Evolutionary conservation across 2,329 filamentous ascomycete species (phyloP).

Genomic region (Verticillium alfalfae): DNA sequence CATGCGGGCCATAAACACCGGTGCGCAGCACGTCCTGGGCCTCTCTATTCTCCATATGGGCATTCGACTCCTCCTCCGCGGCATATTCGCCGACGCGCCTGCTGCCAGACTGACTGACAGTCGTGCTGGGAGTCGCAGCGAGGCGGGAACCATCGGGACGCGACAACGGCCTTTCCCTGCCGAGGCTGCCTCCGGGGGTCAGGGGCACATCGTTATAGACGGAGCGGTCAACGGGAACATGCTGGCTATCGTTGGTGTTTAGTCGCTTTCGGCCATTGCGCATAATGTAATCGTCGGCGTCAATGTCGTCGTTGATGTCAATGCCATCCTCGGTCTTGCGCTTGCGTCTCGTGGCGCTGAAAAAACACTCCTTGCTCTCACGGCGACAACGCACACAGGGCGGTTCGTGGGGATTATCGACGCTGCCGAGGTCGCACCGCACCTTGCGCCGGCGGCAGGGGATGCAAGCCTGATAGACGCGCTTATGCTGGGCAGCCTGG

Average conservation of each 20-base stretch:
- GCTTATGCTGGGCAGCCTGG: conserved; percentile 43
- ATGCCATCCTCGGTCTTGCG: conserved; percentile 64
- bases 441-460: conserved; percentile 58
- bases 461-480: conserved; percentile 60
- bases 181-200: conserved; percentile 61
- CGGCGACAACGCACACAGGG: conserved; percentile 90
- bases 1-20: conserved; percentile 85
- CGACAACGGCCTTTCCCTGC: conserved; percentile 59
- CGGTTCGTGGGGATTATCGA: conserved; percentile 90
- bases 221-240: conserved; percentile 35
- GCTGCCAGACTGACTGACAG: conserved; percentile 19
- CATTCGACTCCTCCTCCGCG: conserved; percentile 49
- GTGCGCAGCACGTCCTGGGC: conserved; percentile 59
- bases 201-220: conserved; percentile 52
- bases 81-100: conserved; percentile 27
- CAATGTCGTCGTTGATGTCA: conserved; percentile 30
- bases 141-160: conserved; percentile 43
- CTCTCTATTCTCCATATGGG: conserved; percentile 59
- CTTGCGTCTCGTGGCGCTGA: conserved; percentile 91
- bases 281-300: conserved; percentile 61
- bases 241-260: conserved; percentile 39
- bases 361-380: conserved; percentile 95
- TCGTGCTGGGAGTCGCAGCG: conserved; percentile 20
- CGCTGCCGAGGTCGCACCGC: conserved; percentile 61
- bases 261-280: conserved; percentile 69